Evolutionary conservation across 306 rosid species (phyloP).

Genomic region (Vigna radiata): DNA sequence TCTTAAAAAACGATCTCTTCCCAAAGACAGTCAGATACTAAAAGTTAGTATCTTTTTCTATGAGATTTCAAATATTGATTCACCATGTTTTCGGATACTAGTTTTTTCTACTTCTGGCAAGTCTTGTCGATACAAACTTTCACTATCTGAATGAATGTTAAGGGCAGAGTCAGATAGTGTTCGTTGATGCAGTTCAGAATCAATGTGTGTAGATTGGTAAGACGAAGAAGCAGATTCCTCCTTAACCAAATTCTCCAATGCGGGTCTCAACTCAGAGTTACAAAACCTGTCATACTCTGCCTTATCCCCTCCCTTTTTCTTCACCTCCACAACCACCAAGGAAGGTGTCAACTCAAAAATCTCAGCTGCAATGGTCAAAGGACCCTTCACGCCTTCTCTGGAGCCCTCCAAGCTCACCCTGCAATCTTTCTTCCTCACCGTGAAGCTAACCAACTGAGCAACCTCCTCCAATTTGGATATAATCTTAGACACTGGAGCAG

Average conservation of each 20-base stretch:
- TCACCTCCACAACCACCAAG: slow-evolving; percentile 70
- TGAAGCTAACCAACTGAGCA: slow-evolving; percentile 61
- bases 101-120: neutral
- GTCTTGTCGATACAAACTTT: neutral
- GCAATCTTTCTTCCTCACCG: slow-evolving; percentile 67
- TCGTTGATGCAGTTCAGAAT: slow-evolving; percentile 3
- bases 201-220: neutral
- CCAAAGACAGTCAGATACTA: neutral
- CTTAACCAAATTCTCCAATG: slow-evolving; percentile 51
- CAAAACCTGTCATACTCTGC: slow-evolving; percentile 59
- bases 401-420: slow-evolving; percentile 68
- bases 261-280: slow-evolving; percentile 59
- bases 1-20: neutral
- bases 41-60: neutral
- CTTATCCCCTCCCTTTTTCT: slow-evolving; percentile 67
- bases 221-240: slow-evolving; percentile 52
- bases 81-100: neutral
- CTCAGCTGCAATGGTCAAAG: slow-evolving; percentile 60
- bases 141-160: slow-evolving; percentile 44
- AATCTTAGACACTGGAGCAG: slow-evolving; percentile 57
- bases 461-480: slow-evolving; percentile 66
- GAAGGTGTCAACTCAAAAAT: slow-evolving; percentile 62
- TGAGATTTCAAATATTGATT: neutral
- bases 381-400: slow-evolving; percentile 65
- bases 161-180: slow-evolving; percentile 44